Evolutionary conservation across 768 basidiomycete genomes (phyloP).

Genomic region (Piloderma croceum): DNA sequence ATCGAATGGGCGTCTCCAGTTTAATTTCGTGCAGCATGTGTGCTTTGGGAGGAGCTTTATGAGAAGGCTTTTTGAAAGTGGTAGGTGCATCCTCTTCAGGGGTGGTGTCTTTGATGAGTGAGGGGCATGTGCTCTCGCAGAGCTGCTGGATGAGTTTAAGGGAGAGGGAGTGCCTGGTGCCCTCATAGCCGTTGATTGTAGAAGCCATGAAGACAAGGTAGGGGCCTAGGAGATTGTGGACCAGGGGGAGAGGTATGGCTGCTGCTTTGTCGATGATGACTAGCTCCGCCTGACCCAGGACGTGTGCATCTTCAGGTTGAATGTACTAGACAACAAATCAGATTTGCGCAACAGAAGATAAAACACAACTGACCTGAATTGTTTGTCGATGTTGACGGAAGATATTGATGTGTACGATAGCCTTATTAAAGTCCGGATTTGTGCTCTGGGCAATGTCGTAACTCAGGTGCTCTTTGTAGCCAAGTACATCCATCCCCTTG

Average conservation of each 20-base stretch:
- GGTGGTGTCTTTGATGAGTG: slow-evolving; percentile 59
- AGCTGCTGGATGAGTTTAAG: slow-evolving; percentile 97
- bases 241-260: slow-evolving; percentile 93
- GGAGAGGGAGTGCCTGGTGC: slow-evolving; percentile 94
- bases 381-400: slow-evolving; percentile 93
- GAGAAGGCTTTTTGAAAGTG: slow-evolving; percentile 45
- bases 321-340: slow-evolving; percentile 66
- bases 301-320: slow-evolving; percentile 95
- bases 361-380: slow-evolving; percentile 93
- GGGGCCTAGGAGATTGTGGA: slow-evolving; percentile 85
- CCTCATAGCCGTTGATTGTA: slow-evolving; percentile 99
- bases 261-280: slow-evolving; percentile 98
- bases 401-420: slow-evolving; percentile 91
- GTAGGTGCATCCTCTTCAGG: slow-evolving; percentile 30
- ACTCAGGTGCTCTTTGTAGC: slow-evolving; percentile 96
- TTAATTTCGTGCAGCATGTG: slow-evolving; percentile 89
- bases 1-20: slow-evolving; percentile 92
- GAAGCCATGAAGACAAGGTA: slow-evolving; percentile 98
- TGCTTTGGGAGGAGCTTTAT: slow-evolving; percentile 59
- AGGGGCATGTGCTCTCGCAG: slow-evolving; percentile 82
- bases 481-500: slow-evolving; percentile 90
- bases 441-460: slow-evolving; percentile 95
- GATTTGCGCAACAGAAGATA: too few relatives aligned
- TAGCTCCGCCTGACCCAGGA: slow-evolving; percentile 94
- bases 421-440: slow-evolving; percentile 91